Base-by-base conservation (phyloP, 306 rosid species). In the Citrullus amarus region DNA sequence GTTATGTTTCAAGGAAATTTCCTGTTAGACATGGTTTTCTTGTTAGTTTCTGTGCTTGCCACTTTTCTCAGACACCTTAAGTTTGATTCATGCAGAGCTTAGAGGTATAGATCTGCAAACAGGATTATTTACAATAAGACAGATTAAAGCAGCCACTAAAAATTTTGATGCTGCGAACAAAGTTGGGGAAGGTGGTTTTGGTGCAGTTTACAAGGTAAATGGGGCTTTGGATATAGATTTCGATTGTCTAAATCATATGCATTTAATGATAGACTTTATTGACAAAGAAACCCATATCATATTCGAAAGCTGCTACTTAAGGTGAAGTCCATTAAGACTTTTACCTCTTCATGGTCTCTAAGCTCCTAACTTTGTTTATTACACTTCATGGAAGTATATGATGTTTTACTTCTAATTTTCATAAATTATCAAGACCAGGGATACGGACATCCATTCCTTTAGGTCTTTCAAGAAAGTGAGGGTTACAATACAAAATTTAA, bases 121-220 rank as follows among this genome's bases (percentile, higher is more conserved):
- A 6, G 98, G 96, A 82, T 56, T 90, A 80, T 94, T 92, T 79
- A 88, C 96, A 30, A 81, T 94, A 75, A 81, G 87, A 76, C 98
- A 94, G 84, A 92, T 94, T 51, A 94, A 88, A 89, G 84, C 87
- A 67, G 96, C 97, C 43, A 94, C 98, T 6, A 78, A 84, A 78
- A 90, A 92, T 89, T 94, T 94, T 13, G 93, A 92, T 82, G 87
- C 86, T 16, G 82, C 80, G 60, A 81, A 90, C 83, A 94, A 94
- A 87, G 83, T 94, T 63, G 98, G 98, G 1, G 98, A 94, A 86
- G 98, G 98, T 9, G 98, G 98, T 51, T 94, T 94, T 77, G 97
- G 98, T 80, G 80, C 91, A 57, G 98, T 94, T 63, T 94, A 87
- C 91, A 90, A 92, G 93, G 98, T 94, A 86, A 53, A 74, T 73